These are phyloP conservation scores for Rhodotorula sp. DNA, from an alignment of 1,284 basidiomycete genomes.

Conservation along the genomic window DNA sequence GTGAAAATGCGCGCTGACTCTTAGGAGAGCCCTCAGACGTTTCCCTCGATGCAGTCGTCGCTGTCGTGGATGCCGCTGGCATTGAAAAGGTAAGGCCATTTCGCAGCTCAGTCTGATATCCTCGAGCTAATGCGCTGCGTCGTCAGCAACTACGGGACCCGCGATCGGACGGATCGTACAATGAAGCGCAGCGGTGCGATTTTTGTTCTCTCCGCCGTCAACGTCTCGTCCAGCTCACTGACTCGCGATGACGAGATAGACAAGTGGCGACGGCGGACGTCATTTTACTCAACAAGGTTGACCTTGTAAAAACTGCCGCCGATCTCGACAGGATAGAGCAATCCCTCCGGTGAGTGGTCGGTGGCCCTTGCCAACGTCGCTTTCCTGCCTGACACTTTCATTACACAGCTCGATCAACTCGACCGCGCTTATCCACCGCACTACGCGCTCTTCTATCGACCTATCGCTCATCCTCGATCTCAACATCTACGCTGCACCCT, in stretches of 20 bases:
- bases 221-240: neutral
- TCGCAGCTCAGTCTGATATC: too few species aligned
- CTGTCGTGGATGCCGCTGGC: slow-evolving; percentile 72
- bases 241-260: slow-evolving; percentile 52
- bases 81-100: slow-evolving; percentile 23
- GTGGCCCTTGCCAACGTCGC: neutral
- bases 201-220: slow-evolving; percentile 28
- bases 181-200: slow-evolving; percentile 64
- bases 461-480: slow-evolving; percentile 72
- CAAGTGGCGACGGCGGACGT: slow-evolving; percentile 88
- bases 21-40: slow-evolving; percentile 64
- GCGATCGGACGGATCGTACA: slow-evolving; percentile 62
- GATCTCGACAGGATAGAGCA: slow-evolving; percentile 55
- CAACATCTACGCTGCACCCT: slow-evolving; percentile 63
- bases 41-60: slow-evolving; percentile 80
- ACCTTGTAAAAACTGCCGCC: slow-evolving; percentile 58
- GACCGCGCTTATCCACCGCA: slow-evolving; percentile 67
- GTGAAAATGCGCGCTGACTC: neutral
- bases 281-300: slow-evolving; percentile 82
- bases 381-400: neutral
- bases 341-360: slow-evolving; percentile 53
- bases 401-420: slow-evolving; percentile 66
- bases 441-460: slow-evolving; percentile 63
- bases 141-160: slow-evolving; percentile 80
- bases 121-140: rapidly evolving